Conservation (phyloP, 306 rosid genomes). For the Inga laurina region DNA sequence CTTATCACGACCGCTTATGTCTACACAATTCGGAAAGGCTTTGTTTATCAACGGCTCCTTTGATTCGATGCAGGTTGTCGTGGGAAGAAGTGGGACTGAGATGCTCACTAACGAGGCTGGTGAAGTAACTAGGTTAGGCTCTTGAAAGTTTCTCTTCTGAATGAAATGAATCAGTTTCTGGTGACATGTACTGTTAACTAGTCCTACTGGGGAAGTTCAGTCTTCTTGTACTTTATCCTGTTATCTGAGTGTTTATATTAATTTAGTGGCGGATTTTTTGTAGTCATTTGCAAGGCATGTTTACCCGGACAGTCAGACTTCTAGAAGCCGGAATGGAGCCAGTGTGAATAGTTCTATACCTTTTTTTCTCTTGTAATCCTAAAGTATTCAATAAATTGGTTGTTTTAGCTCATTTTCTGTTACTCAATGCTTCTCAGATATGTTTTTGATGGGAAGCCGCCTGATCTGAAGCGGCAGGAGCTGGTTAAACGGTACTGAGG, state of each 20-base stretch:
- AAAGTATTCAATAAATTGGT: not conserved
- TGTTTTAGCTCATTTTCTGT: not conserved
- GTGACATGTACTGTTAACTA: not conserved
- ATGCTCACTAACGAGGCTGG: constrained; percentile 97
- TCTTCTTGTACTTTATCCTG: not conserved
- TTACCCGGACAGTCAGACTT: constrained; percentile 86
- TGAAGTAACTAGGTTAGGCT: constrained; percentile 89
- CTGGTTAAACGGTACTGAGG: constrained; percentile 82
- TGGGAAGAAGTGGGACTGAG: constrained; percentile 94
- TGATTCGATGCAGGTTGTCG: constrained; percentile 73
- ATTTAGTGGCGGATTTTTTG: not conserved
- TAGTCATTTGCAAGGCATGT: constrained; percentile 99
- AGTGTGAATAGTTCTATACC: constrained; percentile 44
- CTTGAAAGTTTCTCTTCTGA: not conserved
- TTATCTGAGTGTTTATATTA: not conserved
- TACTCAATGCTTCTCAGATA: constrained; percentile 47
- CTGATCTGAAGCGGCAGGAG: constrained; percentile 84
- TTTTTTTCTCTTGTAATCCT: not conserved
- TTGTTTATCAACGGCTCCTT: constrained; percentile 5
- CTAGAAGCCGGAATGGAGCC: constrained; percentile 95
- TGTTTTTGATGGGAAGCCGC: constrained; percentile 95
- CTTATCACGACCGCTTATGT: not conserved
- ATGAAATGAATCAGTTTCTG: not conserved
- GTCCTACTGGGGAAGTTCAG: too few relatives aligned
- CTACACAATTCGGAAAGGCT: not conserved